Conservation (phyloP, 2,329 filamentous ascomycete species). For the Fusarium kyushuense region DNA sequence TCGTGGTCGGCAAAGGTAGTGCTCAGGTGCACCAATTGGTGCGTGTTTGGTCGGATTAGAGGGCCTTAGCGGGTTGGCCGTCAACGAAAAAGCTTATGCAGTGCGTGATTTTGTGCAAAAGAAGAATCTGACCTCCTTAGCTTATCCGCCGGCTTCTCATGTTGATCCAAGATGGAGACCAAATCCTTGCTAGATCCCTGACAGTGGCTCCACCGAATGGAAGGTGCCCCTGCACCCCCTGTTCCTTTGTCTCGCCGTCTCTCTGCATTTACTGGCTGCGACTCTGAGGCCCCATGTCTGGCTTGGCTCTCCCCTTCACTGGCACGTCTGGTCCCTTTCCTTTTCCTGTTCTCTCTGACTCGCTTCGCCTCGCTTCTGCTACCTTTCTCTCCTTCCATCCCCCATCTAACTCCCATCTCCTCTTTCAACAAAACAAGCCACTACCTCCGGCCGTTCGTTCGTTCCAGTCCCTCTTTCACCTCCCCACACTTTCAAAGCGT, state of each 20-base stretch:
- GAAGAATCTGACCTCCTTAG: constrained; percentile 14
- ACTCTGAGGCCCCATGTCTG: constrained; percentile 11
- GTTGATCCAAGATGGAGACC: constrained; percentile 34
- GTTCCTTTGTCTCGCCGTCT: constrained; percentile 27
- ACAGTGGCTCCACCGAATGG: constrained; percentile 20
- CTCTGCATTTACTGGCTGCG: constrained; percentile 31
- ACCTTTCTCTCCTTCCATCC: constrained; percentile 39
- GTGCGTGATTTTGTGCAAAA: constrained; percentile 38
- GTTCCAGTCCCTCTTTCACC: constrained; percentile 58
- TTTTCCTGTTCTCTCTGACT: constrained; percentile 45
- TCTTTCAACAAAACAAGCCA: constrained; percentile 58
- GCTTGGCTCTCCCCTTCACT: constrained; percentile 36
- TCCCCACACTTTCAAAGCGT: constrained; percentile 47
- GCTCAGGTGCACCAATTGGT: constrained; percentile 18
- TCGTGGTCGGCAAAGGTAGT: background rate
- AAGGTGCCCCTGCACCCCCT: constrained; percentile 33
- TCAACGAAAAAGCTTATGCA: constrained; percentile 14
- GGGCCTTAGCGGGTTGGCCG: constrained; percentile 12
- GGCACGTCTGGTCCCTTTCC: constrained; percentile 37
- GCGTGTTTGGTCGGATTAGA: constrained; percentile 12
- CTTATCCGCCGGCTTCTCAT: constrained; percentile 24
- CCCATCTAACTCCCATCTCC: constrained; percentile 48
- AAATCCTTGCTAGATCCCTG: constrained; percentile 33
- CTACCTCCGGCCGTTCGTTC: constrained; percentile 53
- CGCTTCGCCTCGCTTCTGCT: constrained; percentile 44